Percentiles rank a stretch among this genome's conserved stretches.
Conservation (phyloP, 2,329 filamentous ascomycete genomes). For the Emergomyces orientalis region DNA sequence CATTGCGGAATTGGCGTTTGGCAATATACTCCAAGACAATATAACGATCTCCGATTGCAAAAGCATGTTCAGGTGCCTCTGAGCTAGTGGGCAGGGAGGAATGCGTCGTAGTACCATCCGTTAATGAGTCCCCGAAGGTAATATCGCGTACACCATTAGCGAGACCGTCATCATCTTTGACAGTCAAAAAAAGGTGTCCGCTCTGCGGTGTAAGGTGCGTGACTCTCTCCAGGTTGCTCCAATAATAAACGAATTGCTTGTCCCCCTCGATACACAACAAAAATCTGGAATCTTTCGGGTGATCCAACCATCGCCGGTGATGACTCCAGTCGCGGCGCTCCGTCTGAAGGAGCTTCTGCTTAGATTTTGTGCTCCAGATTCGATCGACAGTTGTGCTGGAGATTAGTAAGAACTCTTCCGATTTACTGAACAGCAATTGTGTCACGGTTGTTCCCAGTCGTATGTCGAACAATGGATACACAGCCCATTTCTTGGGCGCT, state of each 20-base stretch:
- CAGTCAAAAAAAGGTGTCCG: neutral
- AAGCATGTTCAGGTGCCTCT: neutral
- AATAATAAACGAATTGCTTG: constrained; percentile 5
- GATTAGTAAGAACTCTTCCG: constrained; percentile 9
- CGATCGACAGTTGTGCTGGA: constrained; percentile 1
- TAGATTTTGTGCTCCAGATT: constrained; percentile 9
- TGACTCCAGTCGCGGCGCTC: neutral
- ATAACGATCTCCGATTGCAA: neutral
- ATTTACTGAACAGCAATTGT: constrained; percentile 10
- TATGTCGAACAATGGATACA: constrained; percentile 10
- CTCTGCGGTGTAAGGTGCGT: neutral
- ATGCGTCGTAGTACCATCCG: neutral
- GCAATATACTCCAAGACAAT: constrained; percentile 5
- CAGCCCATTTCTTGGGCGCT: constrained; percentile 8
- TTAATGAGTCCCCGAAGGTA: neutral
- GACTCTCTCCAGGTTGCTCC: constrained; percentile 5
- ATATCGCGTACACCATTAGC: neutral
- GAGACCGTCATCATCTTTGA: neutral
- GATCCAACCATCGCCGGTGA: constrained; percentile 9
- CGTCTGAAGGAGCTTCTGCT: constrained; percentile 5
- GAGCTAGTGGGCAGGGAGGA: neutral
- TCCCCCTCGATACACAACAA: constrained; percentile 10
- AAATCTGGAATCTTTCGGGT: constrained; percentile 6
- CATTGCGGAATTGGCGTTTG: neutral
- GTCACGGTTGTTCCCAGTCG: neutral